Base-by-base conservation (phyloP, 371 early-diverging fungal species). In the Haplosporangium sp. region DNA sequence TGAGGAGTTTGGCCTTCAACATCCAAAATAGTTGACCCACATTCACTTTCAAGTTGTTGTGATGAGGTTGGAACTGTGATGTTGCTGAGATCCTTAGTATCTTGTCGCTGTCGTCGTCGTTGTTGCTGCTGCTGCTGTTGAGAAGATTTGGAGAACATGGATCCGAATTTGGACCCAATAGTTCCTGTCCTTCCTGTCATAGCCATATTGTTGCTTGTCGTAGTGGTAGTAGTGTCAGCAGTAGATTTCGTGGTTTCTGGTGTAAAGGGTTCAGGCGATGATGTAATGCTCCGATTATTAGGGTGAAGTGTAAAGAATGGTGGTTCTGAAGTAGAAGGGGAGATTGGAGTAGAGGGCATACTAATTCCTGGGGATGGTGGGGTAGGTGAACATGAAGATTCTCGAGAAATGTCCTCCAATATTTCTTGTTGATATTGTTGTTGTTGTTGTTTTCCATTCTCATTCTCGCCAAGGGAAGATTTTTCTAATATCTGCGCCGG, bases 201-300 rank as follows among this genome's bases (percentile, higher is more conserved):
- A 27, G 10, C 17, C 45, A 27, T 10, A 10, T 3, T 34, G 4
- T 3, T 34, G 47, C 2, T 15, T 3, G 4, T 27, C 6, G 45
- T 27, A 37, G 48, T 13, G 13, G 37, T 35, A 38, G 34, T 47
- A n/a, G 19, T 13, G n/a, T 37, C 17, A 4, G 37, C 37, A 39
- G 60, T 39, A 27, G 37, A 17, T 48, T 42, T 65, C 7, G 50
- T n/a, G 48, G 63, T 42, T n/a, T 15, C 20, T 0, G 68, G 57
- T 19, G 72, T 47, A 19, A 68, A 27, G 6, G 69, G 69, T 56
- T 64, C 68, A 9, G 69, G 69, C 2, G 73, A 72, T 27, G 64
- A 42, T 1, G 67, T 63, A 37, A 60, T 35, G 39, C 37, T 15
- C 11, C 59, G 55, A 34, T 53, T 39, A 15, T 37, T 35, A 35